These are phyloP conservation scores for Leccinum subatratum DNA, from an alignment of 1,284 basidiomycete species.

Conservation along the genomic window DNA sequence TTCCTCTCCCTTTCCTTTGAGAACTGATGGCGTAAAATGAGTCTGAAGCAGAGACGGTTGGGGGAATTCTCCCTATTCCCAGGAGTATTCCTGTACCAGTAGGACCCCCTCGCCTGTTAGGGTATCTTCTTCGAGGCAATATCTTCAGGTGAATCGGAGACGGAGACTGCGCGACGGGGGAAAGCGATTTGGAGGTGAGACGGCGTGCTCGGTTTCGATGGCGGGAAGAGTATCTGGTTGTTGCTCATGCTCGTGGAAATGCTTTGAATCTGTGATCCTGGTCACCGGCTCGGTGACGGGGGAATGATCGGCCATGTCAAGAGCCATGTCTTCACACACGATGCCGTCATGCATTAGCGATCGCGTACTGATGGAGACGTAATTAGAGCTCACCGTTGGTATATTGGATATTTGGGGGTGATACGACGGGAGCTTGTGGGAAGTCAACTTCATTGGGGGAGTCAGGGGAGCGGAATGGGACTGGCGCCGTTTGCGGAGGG, in stretches of 20 bases:
- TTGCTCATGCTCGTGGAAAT: conserved; percentile 7
- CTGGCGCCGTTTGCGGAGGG: conserved; percentile 23
- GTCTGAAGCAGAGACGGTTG: conserved; percentile 64
- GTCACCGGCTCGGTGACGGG: conserved; percentile 23
- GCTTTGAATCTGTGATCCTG: conserved; percentile 9
- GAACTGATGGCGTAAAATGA: conserved; percentile 40
- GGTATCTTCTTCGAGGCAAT: conserved; percentile 12
- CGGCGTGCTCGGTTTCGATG: conserved; percentile 15
- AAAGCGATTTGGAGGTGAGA: conserved; percentile 27
- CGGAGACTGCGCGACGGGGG: conserved; percentile 19
- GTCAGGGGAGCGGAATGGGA: conserved; percentile 30
- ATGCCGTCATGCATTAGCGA: conserved; percentile 8
- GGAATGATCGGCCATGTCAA: conserved; percentile 65
- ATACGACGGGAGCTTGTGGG: conserved; percentile 29
- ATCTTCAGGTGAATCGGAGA: conserved; percentile 27
- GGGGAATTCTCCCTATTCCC: conserved; percentile 86
- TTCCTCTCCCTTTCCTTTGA: conserved; percentile 20
- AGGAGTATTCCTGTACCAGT: conserved; percentile 62
- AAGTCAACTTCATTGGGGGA: conserved; percentile 22
- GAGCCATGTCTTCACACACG: conserved; percentile 48
- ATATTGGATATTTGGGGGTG: conserved; percentile 66
- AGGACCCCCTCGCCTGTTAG: conserved; percentile 10
- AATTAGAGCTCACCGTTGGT: conserved; percentile 50
- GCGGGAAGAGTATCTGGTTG: conserved; percentile 23
- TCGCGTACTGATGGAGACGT: conserved; percentile 11